phyloP scores from a whole-genome alignment of 2,329 filamentous ascomycete genomes.

The Aspergillus thermomutatus region DNA sequence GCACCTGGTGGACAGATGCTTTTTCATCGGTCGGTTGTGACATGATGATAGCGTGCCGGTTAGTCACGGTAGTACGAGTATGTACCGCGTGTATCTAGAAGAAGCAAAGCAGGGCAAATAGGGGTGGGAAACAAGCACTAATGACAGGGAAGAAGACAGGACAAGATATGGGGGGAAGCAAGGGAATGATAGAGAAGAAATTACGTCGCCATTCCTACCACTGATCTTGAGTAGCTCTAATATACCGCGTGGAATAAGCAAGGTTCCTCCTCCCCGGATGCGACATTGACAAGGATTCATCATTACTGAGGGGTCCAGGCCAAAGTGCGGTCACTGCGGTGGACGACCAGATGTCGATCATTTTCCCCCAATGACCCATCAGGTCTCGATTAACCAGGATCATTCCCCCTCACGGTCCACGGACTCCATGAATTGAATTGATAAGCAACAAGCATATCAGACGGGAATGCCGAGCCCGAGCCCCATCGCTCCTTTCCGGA shows the following conservation, averaged over 20 bases:
- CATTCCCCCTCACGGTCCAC: too few species aligned
- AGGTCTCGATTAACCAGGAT: too few species aligned
- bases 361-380: neutral
- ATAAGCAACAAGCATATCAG: neutral
- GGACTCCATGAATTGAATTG: too few species aligned
- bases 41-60: conserved; percentile 5
- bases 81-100: neutral
- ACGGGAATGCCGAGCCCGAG: neutral
- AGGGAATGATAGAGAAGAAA: neutral
- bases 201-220: neutral
- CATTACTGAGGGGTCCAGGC: neutral
- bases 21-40: conserved; percentile 9
- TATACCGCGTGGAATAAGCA: neutral
- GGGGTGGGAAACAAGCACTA: neutral
- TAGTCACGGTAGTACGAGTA: neutral
- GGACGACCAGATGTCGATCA: too few species aligned
- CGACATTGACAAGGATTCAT: neutral
- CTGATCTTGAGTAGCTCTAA: neutral
- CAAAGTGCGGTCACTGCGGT: neutral
- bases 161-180: neutral
- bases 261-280: neutral
- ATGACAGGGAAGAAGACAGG: neutral
- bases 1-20: conserved; percentile 5
- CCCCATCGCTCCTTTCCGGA: neutral
- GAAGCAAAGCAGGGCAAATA: neutral